These are phyloP conservation scores for Limnanthes douglasii DNA, from an alignment of 345 rosid genomes.

Conservation along the genomic window DNA sequence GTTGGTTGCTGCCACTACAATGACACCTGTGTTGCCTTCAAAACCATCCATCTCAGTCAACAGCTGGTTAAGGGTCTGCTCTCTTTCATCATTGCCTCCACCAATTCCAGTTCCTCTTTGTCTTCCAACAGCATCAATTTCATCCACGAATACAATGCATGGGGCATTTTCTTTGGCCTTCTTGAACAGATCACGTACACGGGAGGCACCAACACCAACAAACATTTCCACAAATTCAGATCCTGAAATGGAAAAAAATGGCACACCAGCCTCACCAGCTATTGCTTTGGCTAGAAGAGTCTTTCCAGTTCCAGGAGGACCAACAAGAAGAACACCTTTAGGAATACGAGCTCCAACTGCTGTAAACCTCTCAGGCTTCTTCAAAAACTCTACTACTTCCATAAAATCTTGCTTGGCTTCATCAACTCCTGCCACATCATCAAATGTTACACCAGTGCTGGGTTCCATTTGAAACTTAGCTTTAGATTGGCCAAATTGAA, in stretches of 20 bases:
- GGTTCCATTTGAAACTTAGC: slow-evolving; percentile 99
- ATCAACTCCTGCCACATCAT: slow-evolving; percentile 98
- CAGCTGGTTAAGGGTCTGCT: slow-evolving; percentile 94
- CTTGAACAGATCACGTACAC: slow-evolving; percentile 92
- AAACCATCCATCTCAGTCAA: slow-evolving; percentile 98
- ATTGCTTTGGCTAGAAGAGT: slow-evolving; percentile 97
- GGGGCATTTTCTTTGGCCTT: slow-evolving; percentile 95
- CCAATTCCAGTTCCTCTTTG: slow-evolving; percentile 95
- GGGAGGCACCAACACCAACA: slow-evolving; percentile 96
- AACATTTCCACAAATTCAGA: slow-evolving; percentile 99
- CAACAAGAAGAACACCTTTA: slow-evolving; percentile 93
- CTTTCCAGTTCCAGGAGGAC: slow-evolving; percentile 99
- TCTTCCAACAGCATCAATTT: slow-evolving; percentile 96
- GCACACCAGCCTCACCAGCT: slow-evolving; percentile 99
- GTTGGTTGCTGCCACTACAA: slow-evolving; percentile 89
- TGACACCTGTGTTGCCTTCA: slow-evolving; percentile 90
- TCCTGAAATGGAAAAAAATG: slow-evolving; percentile 90
- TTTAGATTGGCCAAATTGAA: slow-evolving; percentile 80
- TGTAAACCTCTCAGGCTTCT: slow-evolving; percentile 98
- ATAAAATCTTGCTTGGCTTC: slow-evolving; percentile 99
- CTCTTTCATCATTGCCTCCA: slow-evolving; percentile 98
- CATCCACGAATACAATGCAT: slow-evolving; percentile 96
- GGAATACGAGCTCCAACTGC: slow-evolving; percentile 95
- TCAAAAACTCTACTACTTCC: slow-evolving; percentile 97
- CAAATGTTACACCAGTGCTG: slow-evolving; percentile 93